Evolutionary conservation across 345 rosid species (phyloP).

Genomic region (Brassica rapa): DNA sequence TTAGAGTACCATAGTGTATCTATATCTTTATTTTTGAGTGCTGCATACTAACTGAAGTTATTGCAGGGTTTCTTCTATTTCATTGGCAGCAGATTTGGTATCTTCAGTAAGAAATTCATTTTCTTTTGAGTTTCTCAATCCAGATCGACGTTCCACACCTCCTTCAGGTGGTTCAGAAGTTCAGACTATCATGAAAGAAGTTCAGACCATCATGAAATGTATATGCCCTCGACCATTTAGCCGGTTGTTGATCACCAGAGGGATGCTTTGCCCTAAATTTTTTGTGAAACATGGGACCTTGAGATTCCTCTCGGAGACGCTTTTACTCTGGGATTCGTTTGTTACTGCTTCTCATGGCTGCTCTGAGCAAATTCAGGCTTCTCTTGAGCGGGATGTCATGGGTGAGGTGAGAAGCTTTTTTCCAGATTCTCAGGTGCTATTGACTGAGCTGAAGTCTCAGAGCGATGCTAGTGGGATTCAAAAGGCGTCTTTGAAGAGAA

Average conservation of each 20-base stretch:
- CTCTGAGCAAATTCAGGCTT: constrained; percentile 46
- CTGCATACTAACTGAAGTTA: constrained; percentile 46
- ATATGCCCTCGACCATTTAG: constrained; percentile 72
- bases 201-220: constrained; percentile 67
- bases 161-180: constrained; percentile 49
- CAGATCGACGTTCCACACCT: constrained; percentile 44
- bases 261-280: constrained; percentile 80
- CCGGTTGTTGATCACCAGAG: constrained; percentile 73
- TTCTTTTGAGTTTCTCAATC: constrained; percentile 62
- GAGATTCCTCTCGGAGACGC: constrained; percentile 75
- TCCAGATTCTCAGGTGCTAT: constrained; percentile 82
- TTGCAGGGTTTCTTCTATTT: constrained; percentile 82
- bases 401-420: constrained; percentile 65
- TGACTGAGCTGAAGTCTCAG: constrained; percentile 61
- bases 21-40: constrained; percentile 11
- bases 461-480: constrained; percentile 39
- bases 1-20: constrained; percentile 12
- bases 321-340: constrained; percentile 71
- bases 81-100: constrained; percentile 78
- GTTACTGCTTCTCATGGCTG: constrained; percentile 42
- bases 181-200: constrained; percentile 61
- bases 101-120: constrained; percentile 53
- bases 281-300: constrained; percentile 84
- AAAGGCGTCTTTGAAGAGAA: constrained; percentile 52
- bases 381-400: constrained; percentile 61